Evolutionary conservation across 176 grass and related monocot genomes (phyloP).

Genomic region (Phoenix roebelenii): DNA sequence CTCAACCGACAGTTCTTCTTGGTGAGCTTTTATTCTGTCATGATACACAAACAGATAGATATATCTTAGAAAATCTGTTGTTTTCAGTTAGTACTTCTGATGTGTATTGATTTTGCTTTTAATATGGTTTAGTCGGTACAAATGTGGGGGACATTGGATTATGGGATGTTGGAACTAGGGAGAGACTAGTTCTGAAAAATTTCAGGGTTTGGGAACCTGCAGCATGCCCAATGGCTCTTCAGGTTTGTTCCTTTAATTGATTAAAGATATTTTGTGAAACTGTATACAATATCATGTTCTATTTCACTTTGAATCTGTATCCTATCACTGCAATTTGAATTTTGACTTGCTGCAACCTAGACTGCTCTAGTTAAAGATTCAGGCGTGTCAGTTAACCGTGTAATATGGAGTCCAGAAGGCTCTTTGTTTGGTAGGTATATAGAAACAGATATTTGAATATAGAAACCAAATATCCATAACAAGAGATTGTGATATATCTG

Average conservation of each 20-base stretch:
- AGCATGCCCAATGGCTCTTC: conserved; percentile 63
- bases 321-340: no score
- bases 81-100: no score
- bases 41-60: no score
- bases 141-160: conserved; percentile 93
- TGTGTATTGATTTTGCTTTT: conserved; percentile 2
- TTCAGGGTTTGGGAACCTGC: conserved; percentile 97
- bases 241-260: conserved; percentile 45
- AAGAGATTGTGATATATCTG: no score
- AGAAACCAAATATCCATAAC: no score
- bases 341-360: conserved; percentile 32
- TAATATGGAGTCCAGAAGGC: conserved; percentile 94
- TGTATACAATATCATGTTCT: no score
- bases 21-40: conserved; percentile 24
- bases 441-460: neutral
- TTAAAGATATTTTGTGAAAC: neutral
- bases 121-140: conserved; percentile 62
- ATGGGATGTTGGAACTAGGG: conserved; percentile 96
- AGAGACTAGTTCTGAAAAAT: conserved; percentile 62
- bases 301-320: no score
- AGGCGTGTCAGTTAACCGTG: conserved; percentile 73
- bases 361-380: conserved; percentile 84
- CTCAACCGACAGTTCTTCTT: conserved; percentile 86
- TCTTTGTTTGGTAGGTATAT: conserved; percentile 76
- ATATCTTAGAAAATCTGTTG: no score